Conservation (phyloP, 2,329 filamentous ascomycete species). For the Dryadomyces sulphureus region DNA sequence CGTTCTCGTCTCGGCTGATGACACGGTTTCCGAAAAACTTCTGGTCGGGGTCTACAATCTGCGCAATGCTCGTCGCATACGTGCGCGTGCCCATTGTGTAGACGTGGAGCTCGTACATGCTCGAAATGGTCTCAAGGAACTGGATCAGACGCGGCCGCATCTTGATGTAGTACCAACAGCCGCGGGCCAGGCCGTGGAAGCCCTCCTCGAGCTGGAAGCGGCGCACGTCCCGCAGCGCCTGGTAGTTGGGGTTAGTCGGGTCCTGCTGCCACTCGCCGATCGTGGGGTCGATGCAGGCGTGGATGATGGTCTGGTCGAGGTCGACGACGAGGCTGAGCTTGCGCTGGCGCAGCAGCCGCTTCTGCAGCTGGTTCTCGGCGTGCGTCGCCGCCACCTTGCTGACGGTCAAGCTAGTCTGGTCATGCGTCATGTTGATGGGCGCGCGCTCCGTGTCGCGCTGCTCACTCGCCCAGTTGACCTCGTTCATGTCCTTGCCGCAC, state of each 20-base stretch:
- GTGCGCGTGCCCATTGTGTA: constrained; percentile 98
- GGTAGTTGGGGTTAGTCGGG: constrained; percentile 75
- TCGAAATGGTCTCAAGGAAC: constrained; percentile 65
- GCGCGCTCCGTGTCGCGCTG: constrained; percentile 69
- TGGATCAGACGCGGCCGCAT: constrained; percentile 72
- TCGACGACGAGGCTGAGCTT: constrained; percentile 93
- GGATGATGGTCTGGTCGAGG: constrained; percentile 95
- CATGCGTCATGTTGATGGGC: constrained; percentile 88
- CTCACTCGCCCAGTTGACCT: constrained; percentile 72
- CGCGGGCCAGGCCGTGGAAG: constrained; percentile 48
- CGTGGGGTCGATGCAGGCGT: constrained; percentile 92
- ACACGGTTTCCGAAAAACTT: constrained; percentile 89
- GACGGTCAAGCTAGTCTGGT: constrained; percentile 75
- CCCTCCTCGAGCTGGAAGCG: constrained; percentile 87
- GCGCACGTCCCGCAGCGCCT: constrained; percentile 75
- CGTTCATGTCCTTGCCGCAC: constrained; percentile 93
- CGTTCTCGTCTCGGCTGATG: constrained; percentile 92
- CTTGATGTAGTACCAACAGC: constrained; percentile 98
- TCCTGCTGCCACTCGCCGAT: constrained; percentile 92
- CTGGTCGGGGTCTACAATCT: constrained; percentile 79
- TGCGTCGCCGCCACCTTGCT: constrained; percentile 67
- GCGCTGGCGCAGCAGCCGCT: constrained; percentile 60
- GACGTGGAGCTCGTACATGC: constrained; percentile 86
- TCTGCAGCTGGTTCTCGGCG: constrained; percentile 76
- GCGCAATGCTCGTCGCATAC: constrained; percentile 85